Conservation (phyloP, 768 basidiomycete genomes). For the Sarcodon aspratus region DNA sequence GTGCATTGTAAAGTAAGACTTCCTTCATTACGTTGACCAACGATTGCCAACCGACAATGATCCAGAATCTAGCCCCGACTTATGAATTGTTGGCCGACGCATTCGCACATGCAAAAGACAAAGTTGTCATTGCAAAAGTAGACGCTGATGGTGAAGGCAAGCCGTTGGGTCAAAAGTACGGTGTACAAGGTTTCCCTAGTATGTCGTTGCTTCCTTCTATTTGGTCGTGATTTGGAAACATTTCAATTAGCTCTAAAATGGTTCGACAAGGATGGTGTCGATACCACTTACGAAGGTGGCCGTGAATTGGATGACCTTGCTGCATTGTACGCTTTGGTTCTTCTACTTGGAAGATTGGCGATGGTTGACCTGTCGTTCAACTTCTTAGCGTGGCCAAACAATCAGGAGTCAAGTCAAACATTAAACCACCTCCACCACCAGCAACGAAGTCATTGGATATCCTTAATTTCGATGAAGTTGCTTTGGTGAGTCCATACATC, state of each 20-base stretch:
- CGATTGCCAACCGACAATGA: not conserved
- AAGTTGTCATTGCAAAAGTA: slow-evolving; percentile 83
- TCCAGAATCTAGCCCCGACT: slow-evolving; percentile 72
- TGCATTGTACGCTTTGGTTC: slow-evolving; percentile 44
- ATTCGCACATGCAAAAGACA: slow-evolving; percentile 68
- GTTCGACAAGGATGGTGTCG: slow-evolving; percentile 65
- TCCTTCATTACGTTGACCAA: not conserved
- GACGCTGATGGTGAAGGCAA: slow-evolving; percentile 87
- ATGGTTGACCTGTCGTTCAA: not conserved
- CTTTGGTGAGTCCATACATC: slow-evolving; percentile 31
- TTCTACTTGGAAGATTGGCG: not conserved
- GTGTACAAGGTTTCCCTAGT: slow-evolving; percentile 83
- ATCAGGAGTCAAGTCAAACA: slow-evolving; percentile 75
- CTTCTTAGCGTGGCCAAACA: slow-evolving; percentile 54
- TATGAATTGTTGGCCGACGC: slow-evolving; percentile 88
- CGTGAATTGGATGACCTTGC: slow-evolving; percentile 74
- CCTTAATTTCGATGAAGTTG: slow-evolving; percentile 68
- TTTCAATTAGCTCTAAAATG: slow-evolving; percentile 70
- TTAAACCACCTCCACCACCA: slow-evolving; percentile 76
- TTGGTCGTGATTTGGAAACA: not conserved
- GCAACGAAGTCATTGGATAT: slow-evolving; percentile 56
- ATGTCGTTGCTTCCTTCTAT: slow-evolving; percentile 18
- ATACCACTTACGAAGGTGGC: slow-evolving; percentile 58
- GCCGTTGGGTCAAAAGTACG: slow-evolving; percentile 65
- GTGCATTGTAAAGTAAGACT: slow-evolving; percentile 75